Conservation (phyloP, 192 early-diverging fungal genomes). For the Borealophlyctis nickersoniae region DNA sequence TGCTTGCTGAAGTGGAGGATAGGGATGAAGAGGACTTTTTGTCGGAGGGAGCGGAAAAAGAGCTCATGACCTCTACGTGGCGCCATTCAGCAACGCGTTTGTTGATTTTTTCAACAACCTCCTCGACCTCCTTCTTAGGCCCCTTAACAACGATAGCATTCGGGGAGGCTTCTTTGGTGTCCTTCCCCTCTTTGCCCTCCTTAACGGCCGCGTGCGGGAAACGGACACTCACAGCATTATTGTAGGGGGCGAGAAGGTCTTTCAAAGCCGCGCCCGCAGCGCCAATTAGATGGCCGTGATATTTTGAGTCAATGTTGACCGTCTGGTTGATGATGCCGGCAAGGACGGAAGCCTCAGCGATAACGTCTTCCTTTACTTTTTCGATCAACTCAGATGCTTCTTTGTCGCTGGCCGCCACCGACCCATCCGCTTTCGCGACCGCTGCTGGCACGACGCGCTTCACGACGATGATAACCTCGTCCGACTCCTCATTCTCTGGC, state of each 20-base stretch:
- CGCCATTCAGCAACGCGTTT: conserved; percentile 67
- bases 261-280: conserved; percentile 70
- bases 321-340: conserved; percentile 63
- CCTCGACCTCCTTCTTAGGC: conserved; percentile 71
- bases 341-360: conserved; percentile 55
- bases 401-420: conserved; percentile 43
- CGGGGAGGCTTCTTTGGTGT: no score
- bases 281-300: conserved; percentile 79
- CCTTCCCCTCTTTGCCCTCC: conserved; percentile 41
- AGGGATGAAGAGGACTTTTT: no score
- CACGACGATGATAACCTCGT: conserved; percentile 77
- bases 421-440: conserved; percentile 44
- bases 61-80: conserved; percentile 58
- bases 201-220: conserved; percentile 58
- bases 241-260: conserved; percentile 60
- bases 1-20: no score
- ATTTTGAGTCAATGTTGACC: conserved; percentile 65
- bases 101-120: conserved; percentile 63
- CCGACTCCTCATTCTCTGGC: conserved; percentile 56
- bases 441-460: conserved; percentile 59
- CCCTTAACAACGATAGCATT: conserved; percentile 77
- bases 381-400: conserved; percentile 38
- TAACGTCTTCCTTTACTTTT: conserved; percentile 64
- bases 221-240: conserved; percentile 65
- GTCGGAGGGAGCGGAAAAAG: no score